Evolutionary conservation across 1,139 yeast species (phyloP).

Genomic region (Nakaseomyces glabratus): DNA sequence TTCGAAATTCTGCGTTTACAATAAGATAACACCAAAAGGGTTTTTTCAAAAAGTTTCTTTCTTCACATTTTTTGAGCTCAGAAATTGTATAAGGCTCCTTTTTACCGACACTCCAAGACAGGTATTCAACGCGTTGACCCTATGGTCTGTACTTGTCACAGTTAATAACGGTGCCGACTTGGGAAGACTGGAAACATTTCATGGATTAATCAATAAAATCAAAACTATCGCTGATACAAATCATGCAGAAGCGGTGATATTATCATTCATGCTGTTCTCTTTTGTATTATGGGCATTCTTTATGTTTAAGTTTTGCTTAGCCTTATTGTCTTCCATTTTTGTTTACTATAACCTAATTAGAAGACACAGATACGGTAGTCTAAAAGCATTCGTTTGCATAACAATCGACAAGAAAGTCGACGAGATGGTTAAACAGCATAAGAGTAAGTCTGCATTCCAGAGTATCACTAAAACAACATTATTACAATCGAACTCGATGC

Average conservation of each 20-base stretch:
- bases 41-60: constrained; percentile 62
- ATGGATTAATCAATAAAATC: constrained; percentile 49
- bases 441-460: background rate
- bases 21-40: constrained; percentile 54
- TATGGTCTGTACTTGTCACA: constrained; percentile 42
- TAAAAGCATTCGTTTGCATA: constrained; percentile 25
- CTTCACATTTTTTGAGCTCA: constrained; percentile 57
- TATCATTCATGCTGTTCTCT: constrained; percentile 70
- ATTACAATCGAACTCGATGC: constrained; percentile 1
- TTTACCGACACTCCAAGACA: constrained; percentile 88
- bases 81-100: constrained; percentile 53
- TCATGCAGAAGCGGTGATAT: constrained; percentile 55
- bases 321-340: constrained; percentile 39
- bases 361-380: constrained; percentile 16
- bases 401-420: constrained; percentile 25
- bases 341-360: constrained; percentile 40
- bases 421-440: constrained; percentile 11
- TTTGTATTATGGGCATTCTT: constrained; percentile 54
- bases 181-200: constrained; percentile 25
- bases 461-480: constrained; percentile 1
- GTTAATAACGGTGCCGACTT: constrained; percentile 31
- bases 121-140: constrained; percentile 67
- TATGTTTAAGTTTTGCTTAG: constrained; percentile 13
- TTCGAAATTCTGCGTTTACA: constrained; percentile 63
- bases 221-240: constrained; percentile 51